Conservation (phyloP, 2,329 filamentous ascomycete species). For the Penicillium sp. region DNA sequence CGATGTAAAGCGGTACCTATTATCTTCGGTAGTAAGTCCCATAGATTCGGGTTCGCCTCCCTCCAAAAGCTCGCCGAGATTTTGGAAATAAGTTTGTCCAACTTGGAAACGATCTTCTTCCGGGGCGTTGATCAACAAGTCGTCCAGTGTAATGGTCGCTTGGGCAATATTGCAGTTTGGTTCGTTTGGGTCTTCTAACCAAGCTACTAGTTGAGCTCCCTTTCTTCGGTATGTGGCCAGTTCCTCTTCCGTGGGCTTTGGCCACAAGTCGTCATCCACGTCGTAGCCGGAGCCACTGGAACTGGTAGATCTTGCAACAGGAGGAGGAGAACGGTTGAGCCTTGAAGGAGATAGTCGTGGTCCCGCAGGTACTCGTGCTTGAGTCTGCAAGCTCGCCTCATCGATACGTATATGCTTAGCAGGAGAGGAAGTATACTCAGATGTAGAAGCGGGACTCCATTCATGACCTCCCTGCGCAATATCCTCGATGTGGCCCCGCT, state of each 20-base stretch:
- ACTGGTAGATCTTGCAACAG: no score
- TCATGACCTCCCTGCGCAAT: background rate
- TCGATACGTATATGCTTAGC: background rate
- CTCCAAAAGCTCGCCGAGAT: background rate
- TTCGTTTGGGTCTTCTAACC: background rate
- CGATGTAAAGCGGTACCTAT: background rate
- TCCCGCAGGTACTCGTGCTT: background rate
- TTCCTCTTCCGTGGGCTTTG: background rate
- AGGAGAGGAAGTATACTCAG: background rate
- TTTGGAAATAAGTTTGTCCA: rapidly evolving
- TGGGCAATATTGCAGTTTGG: background rate
- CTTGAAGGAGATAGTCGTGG: background rate
- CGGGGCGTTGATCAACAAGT: background rate
- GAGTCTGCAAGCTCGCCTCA: no score
- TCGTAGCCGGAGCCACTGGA: no score
- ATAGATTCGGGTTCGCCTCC: background rate
- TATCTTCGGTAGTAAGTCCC: background rate
- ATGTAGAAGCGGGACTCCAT: background rate
- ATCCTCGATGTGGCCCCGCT: background rate
- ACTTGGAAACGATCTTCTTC: background rate
- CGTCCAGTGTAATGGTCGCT: background rate
- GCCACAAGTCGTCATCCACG: rapidly evolving
- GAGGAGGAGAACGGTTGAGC: background rate
- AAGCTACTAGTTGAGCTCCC: background rate
- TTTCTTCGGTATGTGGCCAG: background rate